Evolutionary conservation across 495 filamentous ascomycete species (phyloP), one percentile per base, ranked within the genome.

Genomic region (Talaromyces adpressus): DNA sequence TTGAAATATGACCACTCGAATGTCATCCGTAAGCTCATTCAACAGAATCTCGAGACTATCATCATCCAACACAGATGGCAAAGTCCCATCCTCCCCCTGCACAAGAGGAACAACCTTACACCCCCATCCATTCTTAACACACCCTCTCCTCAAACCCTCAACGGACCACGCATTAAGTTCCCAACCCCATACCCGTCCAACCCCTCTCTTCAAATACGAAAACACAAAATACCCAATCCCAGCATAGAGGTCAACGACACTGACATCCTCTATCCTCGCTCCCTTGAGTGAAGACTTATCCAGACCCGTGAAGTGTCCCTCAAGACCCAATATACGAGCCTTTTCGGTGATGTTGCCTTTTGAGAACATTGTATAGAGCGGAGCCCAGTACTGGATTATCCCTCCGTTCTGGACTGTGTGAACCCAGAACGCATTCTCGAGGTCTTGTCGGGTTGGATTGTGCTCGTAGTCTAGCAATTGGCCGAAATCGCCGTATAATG

Each of bases 181-280:
- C 89, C 90, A 97, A 67, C 91, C 90, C 63, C 93, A 77, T 8
- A 96, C 88, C 56, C 83, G 79, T 52, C 68, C 69, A 62, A 91
- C 77, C 0, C 92, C 92, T n/a, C 89, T 79, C 63, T 78, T 81
- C 20, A 86, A 78, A 69, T 94, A 96, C 36, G 83, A 86, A 66
- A 96, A 93, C 16, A 88, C 83, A 72, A 97, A 97, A 72, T 97
- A 97, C 2, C 93, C 93, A 64, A 97, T 95, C 0, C 93, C 93
- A 2, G 90, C 90, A 78, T 93, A 97, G 67, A 97, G 74, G 71
- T 97, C 93, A 0, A 94, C 85, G 0, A 89, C 91, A 58, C 77
- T 79, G 18, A 73, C 74, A 25, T 78, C 78, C 1, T 39, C 51
- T 8, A 75, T 63, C 1, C 11, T 32, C 63, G 70, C 71, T 5